Base-by-base conservation (phyloP, 2,329 filamentous ascomycete species). In the Gnomoniopsis sp. region DNA sequence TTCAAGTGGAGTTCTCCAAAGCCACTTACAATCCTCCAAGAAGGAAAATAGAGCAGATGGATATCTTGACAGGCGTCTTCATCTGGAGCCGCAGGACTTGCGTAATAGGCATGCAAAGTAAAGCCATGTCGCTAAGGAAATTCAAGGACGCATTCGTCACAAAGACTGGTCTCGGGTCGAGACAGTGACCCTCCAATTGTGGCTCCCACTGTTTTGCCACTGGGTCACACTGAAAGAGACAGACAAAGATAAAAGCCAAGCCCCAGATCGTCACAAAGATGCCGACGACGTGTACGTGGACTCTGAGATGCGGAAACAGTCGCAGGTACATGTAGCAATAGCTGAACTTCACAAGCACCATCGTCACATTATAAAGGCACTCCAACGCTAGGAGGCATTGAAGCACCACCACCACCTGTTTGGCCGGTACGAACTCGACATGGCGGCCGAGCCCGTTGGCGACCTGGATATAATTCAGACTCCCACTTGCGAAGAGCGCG, bases 151-250 rank as follows among this genome's bases (percentile, higher is more conserved):
- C 78, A 62, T 81, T 81, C 48, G 77, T 73, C 57, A 79, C 77
- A 79, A 79, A 83, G 60, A 78, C 77, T 6, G 67, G 69, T 1
- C 75, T 75, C 43, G 78, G 66, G 60, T 72, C 72, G 64, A 83
- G 76, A 64, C 80, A 82, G 3, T 62, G 69, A 0, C 78, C 76
- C 0, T 71, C 65, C 15, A 74, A 64, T 1, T 68, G 68, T 60
- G 74, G 76, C 58, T 80, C 70, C 76, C 77, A 84, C 3, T 77
- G 75, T 10, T 75, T 73, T 1, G 65, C 57, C 46, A 84, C 70
- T 2, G 81, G 82, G 2, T 58, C 72, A 65, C 82, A 84, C 62
- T 84, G 78, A 65, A 76, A 77, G 50, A 82, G 74, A 6, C 79
- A 79, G 3, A 75, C 74, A 2, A 71, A 65, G 1, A 75, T 72